Base-by-base conservation (phyloP, 2,329 filamentous ascomycete species). In the Trichoderma arundinaceum region DNA sequence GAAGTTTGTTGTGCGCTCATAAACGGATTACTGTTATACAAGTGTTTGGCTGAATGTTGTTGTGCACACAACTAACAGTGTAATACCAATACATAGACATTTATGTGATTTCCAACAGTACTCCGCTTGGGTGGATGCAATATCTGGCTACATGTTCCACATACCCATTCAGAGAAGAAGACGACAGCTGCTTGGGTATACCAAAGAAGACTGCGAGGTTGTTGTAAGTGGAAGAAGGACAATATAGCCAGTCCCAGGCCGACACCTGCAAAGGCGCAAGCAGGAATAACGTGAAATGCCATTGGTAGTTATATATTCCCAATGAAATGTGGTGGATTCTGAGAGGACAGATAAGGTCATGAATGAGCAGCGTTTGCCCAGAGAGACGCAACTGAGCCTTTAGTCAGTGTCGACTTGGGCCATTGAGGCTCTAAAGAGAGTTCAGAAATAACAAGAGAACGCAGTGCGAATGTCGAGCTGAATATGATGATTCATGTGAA, bases 261-360 rank as follows among this genome's bases (percentile, higher is more conserved):
- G 33, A 19, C n/a, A 32, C 35, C 28, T 35, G 54, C 19, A 46
- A 65, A 65, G 17, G 22, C 17, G 28, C 41, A 57, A 41, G 63
- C 54, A 33, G 63, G 53, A 13, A 65, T 33, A 35, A 60, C 32
- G 54, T 65, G 56, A 52, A 58, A 60, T 7, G 4, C 32, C 44
- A 60, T 65, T 17, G 15, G 2, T n/a, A 17, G 7, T 33, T n/a
- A 33, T 1, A 10, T 12, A 3, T 48, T 15, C 19, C 48, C 17
- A 49, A 38, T 39, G 44, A 48, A 15, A 32, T 17, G 15, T 4
- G 15, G 41, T 43, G 41, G 41, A 7, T 6, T 28, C 32, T 60
- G 8, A 15, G 15, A 35, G 12, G n/a, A 22, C 15, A 41, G 57
- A 28, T 17, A 33, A 17, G 4, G 43, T 38, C 57, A 49, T 28